Conservation (phyloP, 805 yeast species). For the Wickerhamia fluorescens region DNA sequence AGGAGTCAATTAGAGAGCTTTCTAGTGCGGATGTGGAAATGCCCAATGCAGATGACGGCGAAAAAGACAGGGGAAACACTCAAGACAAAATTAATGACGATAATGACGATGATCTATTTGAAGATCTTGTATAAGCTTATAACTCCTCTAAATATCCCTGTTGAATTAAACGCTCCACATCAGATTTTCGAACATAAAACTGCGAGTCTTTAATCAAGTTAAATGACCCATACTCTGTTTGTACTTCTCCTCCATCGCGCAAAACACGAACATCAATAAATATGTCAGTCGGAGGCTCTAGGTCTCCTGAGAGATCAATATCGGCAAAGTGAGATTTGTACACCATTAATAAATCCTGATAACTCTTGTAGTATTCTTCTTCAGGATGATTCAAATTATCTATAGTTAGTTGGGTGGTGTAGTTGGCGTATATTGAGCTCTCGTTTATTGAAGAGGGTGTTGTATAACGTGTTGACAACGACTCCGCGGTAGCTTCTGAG, state of each 20-base stretch:
- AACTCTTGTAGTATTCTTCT: slow-evolving; percentile 66
- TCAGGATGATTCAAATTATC: slow-evolving; percentile 69
- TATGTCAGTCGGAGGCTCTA: slow-evolving; percentile 85
- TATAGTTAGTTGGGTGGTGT: slow-evolving; percentile 23
- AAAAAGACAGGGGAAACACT: background rate
- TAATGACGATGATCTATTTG: slow-evolving; percentile 13
- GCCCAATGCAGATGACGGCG: background rate
- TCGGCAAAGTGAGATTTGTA: slow-evolving; percentile 77
- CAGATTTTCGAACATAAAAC: slow-evolving; percentile 88
- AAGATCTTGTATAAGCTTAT: slow-evolving; percentile 15
- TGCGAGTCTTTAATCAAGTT: slow-evolving; percentile 90
- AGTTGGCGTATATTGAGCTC: slow-evolving; percentile 8
- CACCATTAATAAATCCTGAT: slow-evolving; percentile 63
- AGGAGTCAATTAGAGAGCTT: no score
- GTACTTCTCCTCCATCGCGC: slow-evolving; percentile 94
- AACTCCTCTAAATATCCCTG: slow-evolving; percentile 87
- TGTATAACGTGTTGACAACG: background rate
- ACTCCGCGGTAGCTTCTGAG: slow-evolving; percentile 10
- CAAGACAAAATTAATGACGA: slow-evolving; percentile 3
- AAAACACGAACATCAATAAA: slow-evolving; percentile 91
- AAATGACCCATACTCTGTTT: slow-evolving; percentile 95
- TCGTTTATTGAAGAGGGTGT: slow-evolving; percentile 5
- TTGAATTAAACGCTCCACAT: slow-evolving; percentile 87
- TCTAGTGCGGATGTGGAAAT: slow-evolving; percentile 1
- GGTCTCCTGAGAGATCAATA: slow-evolving; percentile 79